Percentiles rank a stretch among this genome's conserved stretches.
phyloP scores from a whole-genome alignment of 768 basidiomycete species.

The Boletus huronensis region DNA sequence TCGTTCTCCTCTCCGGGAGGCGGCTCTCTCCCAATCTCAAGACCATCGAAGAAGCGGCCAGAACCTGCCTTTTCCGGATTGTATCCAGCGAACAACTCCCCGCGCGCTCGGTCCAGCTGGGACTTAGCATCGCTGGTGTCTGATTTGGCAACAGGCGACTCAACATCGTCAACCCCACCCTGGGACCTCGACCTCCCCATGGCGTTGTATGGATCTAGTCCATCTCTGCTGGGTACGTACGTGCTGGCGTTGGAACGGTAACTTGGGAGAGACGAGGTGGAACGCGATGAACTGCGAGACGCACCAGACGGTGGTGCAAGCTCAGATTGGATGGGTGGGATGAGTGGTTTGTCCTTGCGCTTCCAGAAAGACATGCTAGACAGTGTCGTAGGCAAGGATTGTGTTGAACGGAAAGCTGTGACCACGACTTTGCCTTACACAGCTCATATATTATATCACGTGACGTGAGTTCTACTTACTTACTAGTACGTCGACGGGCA shows the following conservation, averaged over 20 bases:
- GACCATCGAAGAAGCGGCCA: constrained; percentile 69
- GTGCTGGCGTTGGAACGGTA: constrained; percentile 54
- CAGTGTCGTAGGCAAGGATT: neutral
- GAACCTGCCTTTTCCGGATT: constrained; percentile 56
- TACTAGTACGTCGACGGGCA: too few species aligned
- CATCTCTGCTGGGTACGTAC: constrained; percentile 69
- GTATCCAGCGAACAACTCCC: constrained; percentile 73
- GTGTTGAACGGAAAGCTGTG: constrained; percentile 5
- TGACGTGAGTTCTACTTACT: too few species aligned
- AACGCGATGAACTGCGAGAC: constrained; percentile 30
- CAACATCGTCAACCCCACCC: constrained; percentile 24
- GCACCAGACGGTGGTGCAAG: constrained; percentile 26
- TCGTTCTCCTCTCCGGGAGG: constrained; percentile 71
- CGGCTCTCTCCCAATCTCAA: constrained; percentile 42
- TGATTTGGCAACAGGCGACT: constrained; percentile 7
- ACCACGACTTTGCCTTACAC: neutral
- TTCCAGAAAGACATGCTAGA: constrained; percentile 43
- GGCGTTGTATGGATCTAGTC: constrained; percentile 46
- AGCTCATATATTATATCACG: neutral
- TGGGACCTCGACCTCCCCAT: constrained; percentile 28
- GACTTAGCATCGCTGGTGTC: constrained; percentile 31
- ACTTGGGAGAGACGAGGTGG: constrained; percentile 39
- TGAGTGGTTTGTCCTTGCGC: constrained; percentile 58
- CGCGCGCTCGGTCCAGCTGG: constrained; percentile 62
- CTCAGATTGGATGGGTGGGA: constrained; percentile 60